Conservation (phyloP, 164 flowering plant genomes). For the Stephania cephalantha region DNA sequence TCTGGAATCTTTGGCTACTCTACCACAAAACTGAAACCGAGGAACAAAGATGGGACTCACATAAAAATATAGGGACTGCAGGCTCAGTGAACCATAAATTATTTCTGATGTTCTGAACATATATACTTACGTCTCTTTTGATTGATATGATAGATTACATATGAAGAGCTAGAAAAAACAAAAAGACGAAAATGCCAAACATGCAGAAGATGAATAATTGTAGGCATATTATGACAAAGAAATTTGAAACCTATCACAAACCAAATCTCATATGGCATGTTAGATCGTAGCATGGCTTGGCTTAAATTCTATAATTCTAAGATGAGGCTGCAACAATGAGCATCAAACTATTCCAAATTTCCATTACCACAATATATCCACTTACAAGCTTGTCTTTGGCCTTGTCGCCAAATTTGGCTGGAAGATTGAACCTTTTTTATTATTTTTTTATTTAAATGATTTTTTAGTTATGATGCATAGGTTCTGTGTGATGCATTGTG, state of each 20-base stretch:
- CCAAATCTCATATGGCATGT: too few species aligned
- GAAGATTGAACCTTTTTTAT: background rate
- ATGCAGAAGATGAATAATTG: too few species aligned
- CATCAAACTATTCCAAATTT: too few species aligned
- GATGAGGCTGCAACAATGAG: too few species aligned
- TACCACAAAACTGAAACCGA: background rate
- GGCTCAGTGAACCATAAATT: background rate
- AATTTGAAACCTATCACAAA: too few species aligned
- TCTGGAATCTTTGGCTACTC: background rate
- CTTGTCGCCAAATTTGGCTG: background rate
- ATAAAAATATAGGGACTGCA: background rate
- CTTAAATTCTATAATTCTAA: too few species aligned
- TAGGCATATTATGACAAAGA: too few species aligned
- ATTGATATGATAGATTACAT: background rate
- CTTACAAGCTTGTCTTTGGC: background rate
- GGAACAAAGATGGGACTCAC: background rate
- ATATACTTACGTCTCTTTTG: background rate
- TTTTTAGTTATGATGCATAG: background rate
- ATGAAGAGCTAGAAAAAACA: too few species aligned
- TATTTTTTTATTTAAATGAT: background rate
- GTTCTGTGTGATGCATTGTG: background rate
- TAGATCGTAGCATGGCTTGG: too few species aligned
- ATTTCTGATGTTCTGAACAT: background rate
- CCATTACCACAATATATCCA: background rate
- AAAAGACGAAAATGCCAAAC: too few species aligned